Evolutionary conservation across 176 grass and related monocot species (phyloP), one percentile per base, ranked within the genome.

Genomic region (Ampelocalamus luodianensis): DNA sequence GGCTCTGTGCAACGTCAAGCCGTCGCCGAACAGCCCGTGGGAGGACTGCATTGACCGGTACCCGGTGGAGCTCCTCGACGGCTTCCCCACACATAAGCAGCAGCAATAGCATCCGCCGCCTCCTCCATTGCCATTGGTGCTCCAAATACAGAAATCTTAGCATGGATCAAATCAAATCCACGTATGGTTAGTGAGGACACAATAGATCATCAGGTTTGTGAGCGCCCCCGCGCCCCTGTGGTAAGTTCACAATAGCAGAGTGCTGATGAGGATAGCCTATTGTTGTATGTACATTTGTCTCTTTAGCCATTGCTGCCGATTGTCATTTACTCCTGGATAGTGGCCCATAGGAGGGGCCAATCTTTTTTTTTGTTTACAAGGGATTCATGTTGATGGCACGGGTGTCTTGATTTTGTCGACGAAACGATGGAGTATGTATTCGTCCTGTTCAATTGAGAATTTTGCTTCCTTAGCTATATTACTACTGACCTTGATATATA

Each of bases 31-130:
- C 81, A 92, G 67, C 74, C 95, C 95, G 0, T 97, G 95, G 95
- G 79, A 92, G 26, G 90, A 90, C 73, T 94, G 92, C 88, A 94
- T 97, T 59, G 34, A 94, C 44, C 68, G 86, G 9, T 97, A 97
- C 88, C 92, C 95, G 3, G 92, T 97, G 44, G 82, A 97, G 81
- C 88, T 94, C 76, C 67, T 94, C 26, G 87, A 94, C n/a, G 90
- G 88, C 56, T 74, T 89, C 83, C 81, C 92, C n/a, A 69, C 88
- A 1, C 79, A 65, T 51, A 65, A 83, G 78, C 2, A 46, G 36
- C 86, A 80, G 77, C 89, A 92, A 72, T 49, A 88, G 71, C 68
- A 63, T 46, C 73, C 51, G 8, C 72, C 63, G 15, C 71, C 63
- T 22, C 71, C 56, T 22, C 23, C 18, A 20, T 46, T 4, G 16